Base-by-base conservation (phyloP, 306 rosid genomes). In the Cicer yamashitae region DNA sequence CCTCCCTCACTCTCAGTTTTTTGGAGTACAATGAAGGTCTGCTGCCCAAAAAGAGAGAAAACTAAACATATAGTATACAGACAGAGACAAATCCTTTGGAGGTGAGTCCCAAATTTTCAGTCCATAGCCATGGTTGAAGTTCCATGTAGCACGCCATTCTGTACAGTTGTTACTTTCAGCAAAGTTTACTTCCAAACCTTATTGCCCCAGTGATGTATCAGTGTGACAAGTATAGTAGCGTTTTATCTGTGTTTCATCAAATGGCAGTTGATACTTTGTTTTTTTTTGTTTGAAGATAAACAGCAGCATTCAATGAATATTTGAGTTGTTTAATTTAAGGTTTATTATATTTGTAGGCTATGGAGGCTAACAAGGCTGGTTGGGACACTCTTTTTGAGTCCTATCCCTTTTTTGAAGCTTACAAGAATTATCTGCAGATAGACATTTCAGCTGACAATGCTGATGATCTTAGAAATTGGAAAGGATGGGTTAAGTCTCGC, bases 401-500 rank as follows among this genome's bases (percentile, higher is more conserved):
- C 7, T 90, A 71, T 82, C 74, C 92, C 74, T 94, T 94, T 83
- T 94, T 94, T 67, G 96, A 94, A 80, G 84, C 96, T 15, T 92
- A 94, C 54, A 94, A 86, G 83, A 84, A 92, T 82, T 94, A 94
- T 81, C 67, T 94, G 71, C 93, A 83, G 83, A 92, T 90, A 84
- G 99, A 92, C 72, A 82, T 94, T 71, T 68, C 83, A 41, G 93
- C 99, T 4, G 91, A 88, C 75, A 89, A 90, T 80, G 91, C 63
- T 30, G 97, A 92, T 48, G 97, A 92, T 80, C 77, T 92, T 67
- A 90, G 99, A 89, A 80, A 88, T 37, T 94, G 99, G 99, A 92
- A 92, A 80, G 99, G 99, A 34, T 94, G 99, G 99, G 99, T 94
- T 83, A 91, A 82, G 72, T 94, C 99, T 76, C 97, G 99, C 46